Evolutionary conservation across 805 yeast species (phyloP), one percentile per base, ranked within the genome.

Genomic region (Cyberlindnera samutprakarnensis): DNA sequence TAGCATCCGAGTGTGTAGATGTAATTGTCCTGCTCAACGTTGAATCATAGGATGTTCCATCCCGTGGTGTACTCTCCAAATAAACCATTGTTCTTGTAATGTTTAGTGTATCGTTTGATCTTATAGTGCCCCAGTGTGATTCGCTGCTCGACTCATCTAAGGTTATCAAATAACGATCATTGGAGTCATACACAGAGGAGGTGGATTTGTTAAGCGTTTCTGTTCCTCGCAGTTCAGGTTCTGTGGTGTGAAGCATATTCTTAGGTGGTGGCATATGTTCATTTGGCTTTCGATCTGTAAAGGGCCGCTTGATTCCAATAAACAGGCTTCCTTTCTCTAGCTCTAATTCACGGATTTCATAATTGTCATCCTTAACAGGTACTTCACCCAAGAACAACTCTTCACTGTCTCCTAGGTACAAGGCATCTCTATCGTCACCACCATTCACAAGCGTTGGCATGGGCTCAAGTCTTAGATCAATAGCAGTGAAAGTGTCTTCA

Each of bases 231-330:
- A n/a, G n/a, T n/a, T n/a, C n/a, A n/a, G n/a, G n/a, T n/a, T n/a
- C n/a, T n/a, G n/a, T n/a, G n/a, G n/a, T 31, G 7, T 31, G 23
- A 25, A 38, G 22, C 29, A 30, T 34, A 18, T 27, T 32, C 6
- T 9, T 17, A 3, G 40, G 40, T 3, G 27, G 32, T 6, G 15
- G 30, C 35, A 37, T 26, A 12, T 11, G 17, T 14, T 37, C 40
- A 2, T 27, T 34, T 3, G 40, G 40, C 15, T 14, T 16, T 7
- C 27, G 40, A 17, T 25, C 40, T 23, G 26, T 14, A 13, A 32
- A 26, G 7, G 37, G 40, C 6, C 16, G 13, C 32, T 37, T 37
- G 9, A 14, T 21, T 3, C 11, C 20, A 16, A 17, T 13, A 6
- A 12, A 13, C 7, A 19, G 21, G 10, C 21, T 10, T 5, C 16